phyloP scores from a whole-genome alignment of 1,139 yeast species.

The Zygoascus meyerae region DNA sequence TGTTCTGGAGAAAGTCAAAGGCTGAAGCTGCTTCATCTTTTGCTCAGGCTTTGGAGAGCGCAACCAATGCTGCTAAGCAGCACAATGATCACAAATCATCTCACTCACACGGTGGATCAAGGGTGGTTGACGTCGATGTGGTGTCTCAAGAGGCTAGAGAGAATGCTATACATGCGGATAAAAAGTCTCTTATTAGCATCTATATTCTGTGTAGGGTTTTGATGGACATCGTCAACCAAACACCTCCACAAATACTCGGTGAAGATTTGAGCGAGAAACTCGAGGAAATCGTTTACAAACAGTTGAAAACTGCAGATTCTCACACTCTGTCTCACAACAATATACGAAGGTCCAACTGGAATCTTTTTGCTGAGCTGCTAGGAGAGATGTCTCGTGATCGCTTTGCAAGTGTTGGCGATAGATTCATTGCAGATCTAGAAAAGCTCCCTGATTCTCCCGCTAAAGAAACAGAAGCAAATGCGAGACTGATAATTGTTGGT shows the following conservation, averaged over 20 bases:
- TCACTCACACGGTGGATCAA: constrained; percentile 15
- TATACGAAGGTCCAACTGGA: constrained; percentile 90
- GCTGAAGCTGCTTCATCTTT: constrained; percentile 81
- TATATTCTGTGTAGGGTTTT: constrained; percentile 89
- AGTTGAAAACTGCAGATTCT: constrained; percentile 84
- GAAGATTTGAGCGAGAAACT: constrained; percentile 77
- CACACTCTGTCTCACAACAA: constrained; percentile 55
- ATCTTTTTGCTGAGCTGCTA: constrained; percentile 76
- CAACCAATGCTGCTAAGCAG: constrained; percentile 15
- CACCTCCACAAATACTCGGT: constrained; percentile 65
- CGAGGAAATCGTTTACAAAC: constrained; percentile 91
- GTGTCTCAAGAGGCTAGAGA: constrained; percentile 8
- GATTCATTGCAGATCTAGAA: constrained; percentile 89
- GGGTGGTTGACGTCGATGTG: constrained; percentile 9
- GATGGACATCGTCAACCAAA: constrained; percentile 87
- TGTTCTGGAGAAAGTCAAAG: constrained; percentile 95
- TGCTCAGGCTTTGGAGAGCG: constrained; percentile 23
- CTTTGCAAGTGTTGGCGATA: constrained; percentile 82
- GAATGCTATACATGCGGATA: constrained; percentile 42
- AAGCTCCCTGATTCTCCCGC: constrained; percentile 55
- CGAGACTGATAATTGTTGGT: constrained; percentile 73
- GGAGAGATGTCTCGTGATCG: constrained; percentile 87
- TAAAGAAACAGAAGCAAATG: constrained; percentile 60
- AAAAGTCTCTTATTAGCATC: constrained; percentile 80
- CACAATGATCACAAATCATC: constrained; percentile 1